Evolutionary conservation across 2,329 filamentous ascomycete species (phyloP), one percentile per base, ranked within the genome.

Genomic region (Coniochaeta sp.): DNA sequence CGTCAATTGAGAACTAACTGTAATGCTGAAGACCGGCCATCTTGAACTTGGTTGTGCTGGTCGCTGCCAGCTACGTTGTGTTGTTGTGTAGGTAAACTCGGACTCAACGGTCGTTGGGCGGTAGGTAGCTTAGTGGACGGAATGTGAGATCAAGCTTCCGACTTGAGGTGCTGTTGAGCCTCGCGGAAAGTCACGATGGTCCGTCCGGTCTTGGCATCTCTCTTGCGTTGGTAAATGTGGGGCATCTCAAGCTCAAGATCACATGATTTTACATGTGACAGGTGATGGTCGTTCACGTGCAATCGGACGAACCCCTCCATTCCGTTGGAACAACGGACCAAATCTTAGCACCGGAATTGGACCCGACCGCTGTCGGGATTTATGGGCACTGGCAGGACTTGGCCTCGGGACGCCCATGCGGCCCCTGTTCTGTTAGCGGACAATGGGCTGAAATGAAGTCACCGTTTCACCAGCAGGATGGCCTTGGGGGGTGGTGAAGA

Each of bases 21-120:
- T 71, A 73, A 67, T 79, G 77, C 62, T 75, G 65, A 60, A 77
- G 67, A 68, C 74, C 75, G 63, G 65, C 77, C 77, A 79, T 79
- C 63, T 75, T 75, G 71, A 68, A 5, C n/a, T n/a, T n/a, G n/a
- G n/a, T 34, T 56, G 30, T 56, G 34, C 30, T 38, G 34, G 54
- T 36, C 47, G 24, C 47, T 34, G 38, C 54, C 54, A 56, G 54
- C 54, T 56, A 10, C 5, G 22, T n/a, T n/a, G n/a, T n/a, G n/a
- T n/a, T n/a, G n/a, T n/a, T n/a, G n/a, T n/a, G n/a, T n/a, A n/a
- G n/a, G n/a, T n/a, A n/a, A n/a, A n/a, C n/a, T n/a, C 12, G 28
- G 12, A 9, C 22, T 56, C 30, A 56, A 38, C 54, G 8, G 19
- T 47, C 42, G 26, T 1, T 4, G 32, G 54, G 30, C 6, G 8